phyloP scores from a whole-genome alignment of 768 basidiomycete genomes.

The Xanthoconium stramineum region DNA sequence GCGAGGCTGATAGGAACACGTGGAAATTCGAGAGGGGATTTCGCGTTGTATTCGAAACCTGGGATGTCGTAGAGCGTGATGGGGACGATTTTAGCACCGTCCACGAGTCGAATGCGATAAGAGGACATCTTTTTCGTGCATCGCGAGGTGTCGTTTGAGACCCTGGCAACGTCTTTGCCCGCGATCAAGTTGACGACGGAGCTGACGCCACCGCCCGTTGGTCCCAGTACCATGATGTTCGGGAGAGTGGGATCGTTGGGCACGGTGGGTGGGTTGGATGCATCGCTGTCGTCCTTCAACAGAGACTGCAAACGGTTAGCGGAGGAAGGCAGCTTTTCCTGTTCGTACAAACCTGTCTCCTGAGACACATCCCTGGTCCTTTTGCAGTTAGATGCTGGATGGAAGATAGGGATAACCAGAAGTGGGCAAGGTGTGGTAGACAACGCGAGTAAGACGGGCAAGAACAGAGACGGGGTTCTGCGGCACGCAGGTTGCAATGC shows the following conservation, averaged over 20 bases:
- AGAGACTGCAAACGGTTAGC: conserved; percentile 8
- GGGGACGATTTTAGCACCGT: conserved; percentile 4
- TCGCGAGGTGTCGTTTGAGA: conserved; percentile 16
- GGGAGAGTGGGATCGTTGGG: conserved; percentile 7
- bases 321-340: background rate
- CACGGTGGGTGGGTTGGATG: background rate
- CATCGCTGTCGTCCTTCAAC: background rate
- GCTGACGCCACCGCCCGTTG: conserved; percentile 25
- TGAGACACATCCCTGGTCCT: conserved; percentile 14
- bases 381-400: no score
- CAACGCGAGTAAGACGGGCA: background rate
- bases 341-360: conserved; percentile 15
- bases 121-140: conserved; percentile 18
- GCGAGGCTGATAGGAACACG: conserved; percentile 21
- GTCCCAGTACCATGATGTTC: conserved; percentile 27
- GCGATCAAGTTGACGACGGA: conserved; percentile 32
- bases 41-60: conserved; percentile 17
- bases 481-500: conserved; percentile 8
- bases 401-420: background rate
- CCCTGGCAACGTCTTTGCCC: conserved; percentile 16
- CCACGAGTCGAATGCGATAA: conserved; percentile 16
- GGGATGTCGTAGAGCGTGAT: conserved; percentile 25
- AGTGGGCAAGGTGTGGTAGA: background rate
- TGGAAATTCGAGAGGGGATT: conserved; percentile 19
- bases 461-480: background rate